Conservation (phyloP, 2,329 filamentous ascomycete species). For the Calonectria pseudoturangicola region DNA sequence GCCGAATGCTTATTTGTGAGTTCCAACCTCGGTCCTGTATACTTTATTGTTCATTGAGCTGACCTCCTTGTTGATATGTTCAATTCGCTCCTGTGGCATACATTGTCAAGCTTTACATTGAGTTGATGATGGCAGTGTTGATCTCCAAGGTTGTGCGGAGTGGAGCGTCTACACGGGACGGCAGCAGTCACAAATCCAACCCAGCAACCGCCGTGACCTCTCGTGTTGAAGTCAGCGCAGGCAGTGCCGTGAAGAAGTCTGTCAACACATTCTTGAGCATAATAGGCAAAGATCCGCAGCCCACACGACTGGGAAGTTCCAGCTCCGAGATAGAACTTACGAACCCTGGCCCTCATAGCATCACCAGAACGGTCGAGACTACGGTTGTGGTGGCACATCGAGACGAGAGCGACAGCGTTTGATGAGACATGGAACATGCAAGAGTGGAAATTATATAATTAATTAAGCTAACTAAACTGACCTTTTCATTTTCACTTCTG, state of each 20-base stretch:
- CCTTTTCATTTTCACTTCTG: not conserved
- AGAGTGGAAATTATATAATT: not conserved
- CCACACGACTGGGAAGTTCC: not conserved
- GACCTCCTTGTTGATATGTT: constrained; percentile 56
- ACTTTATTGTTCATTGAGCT: constrained; percentile 5
- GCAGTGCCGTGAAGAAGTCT: not conserved
- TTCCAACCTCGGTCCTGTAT: not conserved
- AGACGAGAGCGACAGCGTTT: not conserved
- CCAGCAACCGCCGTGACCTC: constrained; percentile 41
- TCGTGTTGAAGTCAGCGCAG: constrained; percentile 37
- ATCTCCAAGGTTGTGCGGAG: constrained; percentile 63
- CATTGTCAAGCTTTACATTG: constrained; percentile 72
- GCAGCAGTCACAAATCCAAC: constrained; percentile 38
- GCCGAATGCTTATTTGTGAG: constrained; percentile 43
- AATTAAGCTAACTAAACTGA: not conserved
- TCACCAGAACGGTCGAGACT: constrained; percentile 46
- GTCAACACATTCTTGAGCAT: constrained; percentile 25
- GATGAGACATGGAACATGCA: not conserved
- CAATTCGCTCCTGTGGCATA: constrained; percentile 72
- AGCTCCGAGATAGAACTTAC: constrained; percentile 43
- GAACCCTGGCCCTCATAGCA: constrained; percentile 35
- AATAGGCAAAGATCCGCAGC: constrained; percentile 30
- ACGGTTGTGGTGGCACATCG: constrained; percentile 40
- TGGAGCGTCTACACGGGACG: not conserved
- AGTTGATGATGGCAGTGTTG: constrained; percentile 71